A percentile compares a stretch with the other conserved stretches of the same genome.
These are phyloP conservation scores for Gymnopilus dilepis DNA, from an alignment of 768 basidiomycete species.

Conservation along the genomic window DNA sequence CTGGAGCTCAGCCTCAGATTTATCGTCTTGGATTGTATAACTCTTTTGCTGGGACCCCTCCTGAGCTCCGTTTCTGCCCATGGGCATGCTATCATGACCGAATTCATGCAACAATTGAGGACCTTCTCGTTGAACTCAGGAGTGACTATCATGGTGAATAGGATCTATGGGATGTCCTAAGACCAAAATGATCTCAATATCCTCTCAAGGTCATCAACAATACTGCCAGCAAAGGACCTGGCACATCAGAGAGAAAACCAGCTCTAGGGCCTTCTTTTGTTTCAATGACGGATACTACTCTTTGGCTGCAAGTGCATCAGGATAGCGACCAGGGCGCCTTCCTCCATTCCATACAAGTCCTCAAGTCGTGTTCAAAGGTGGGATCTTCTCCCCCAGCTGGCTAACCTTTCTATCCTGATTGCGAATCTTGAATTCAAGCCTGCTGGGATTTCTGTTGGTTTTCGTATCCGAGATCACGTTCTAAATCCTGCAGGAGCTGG, in stretches of 20 bases:
- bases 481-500: slow-evolving; percentile 6
- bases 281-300: slow-evolving; percentile 70
- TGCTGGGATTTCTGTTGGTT: slow-evolving; percentile 6
- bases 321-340: slow-evolving; percentile 5
- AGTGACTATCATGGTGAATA: slow-evolving; percentile 60
- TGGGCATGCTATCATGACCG: slow-evolving; percentile 77
- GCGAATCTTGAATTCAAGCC: slow-evolving; percentile 17
- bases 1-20: slow-evolving; percentile 37
- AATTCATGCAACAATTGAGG: slow-evolving; percentile 71
- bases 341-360: slow-evolving; percentile 18
- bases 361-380: slow-evolving; percentile 30
- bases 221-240: slow-evolving; percentile 40
- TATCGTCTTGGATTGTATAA: slow-evolving; percentile 70
- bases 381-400: background rate
- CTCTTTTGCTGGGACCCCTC: slow-evolving; percentile 64
- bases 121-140: slow-evolving; percentile 47
- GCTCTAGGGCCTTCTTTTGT: slow-evolving; percentile 79
- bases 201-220: slow-evolving; percentile 63
- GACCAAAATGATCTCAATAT: slow-evolving; percentile 5
- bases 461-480: slow-evolving; percentile 21
- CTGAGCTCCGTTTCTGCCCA: slow-evolving; percentile 71
- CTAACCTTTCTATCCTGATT: background rate
- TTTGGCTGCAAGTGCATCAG: slow-evolving; percentile 61
- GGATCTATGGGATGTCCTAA: background rate
- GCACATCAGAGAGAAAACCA: slow-evolving; percentile 54